A percentile compares a stretch with the other conserved stretches of the same genome.
These are phyloP conservation scores for Zygotorulaspora sp. DNA, from an alignment of 805 yeast species.

Conservation along the genomic window DNA sequence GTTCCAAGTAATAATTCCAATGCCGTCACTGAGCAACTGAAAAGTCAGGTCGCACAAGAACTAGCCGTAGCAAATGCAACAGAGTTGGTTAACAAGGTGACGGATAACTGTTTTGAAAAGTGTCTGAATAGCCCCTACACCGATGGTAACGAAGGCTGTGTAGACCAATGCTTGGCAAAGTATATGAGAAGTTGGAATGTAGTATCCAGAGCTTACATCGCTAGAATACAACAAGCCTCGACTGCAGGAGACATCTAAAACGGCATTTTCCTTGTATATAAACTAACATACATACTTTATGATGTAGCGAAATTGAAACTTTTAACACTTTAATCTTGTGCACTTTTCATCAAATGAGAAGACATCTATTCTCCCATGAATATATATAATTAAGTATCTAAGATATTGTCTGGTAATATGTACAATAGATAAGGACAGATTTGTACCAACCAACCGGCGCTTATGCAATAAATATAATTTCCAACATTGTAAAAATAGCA, in stretches of 20 bases:
- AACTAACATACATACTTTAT: not conserved
- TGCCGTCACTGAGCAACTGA: slow-evolving; percentile 56
- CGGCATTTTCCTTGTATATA: slow-evolving; percentile 10
- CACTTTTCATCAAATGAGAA: too few relatives aligned
- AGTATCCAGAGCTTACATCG: slow-evolving; percentile 69
- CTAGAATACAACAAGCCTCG: slow-evolving; percentile 61
- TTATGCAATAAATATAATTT: slow-evolving; percentile 1
- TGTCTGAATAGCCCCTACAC: slow-evolving; percentile 65
- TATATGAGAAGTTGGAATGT: slow-evolving; percentile 90
- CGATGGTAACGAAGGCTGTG: slow-evolving; percentile 57
- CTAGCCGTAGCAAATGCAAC: slow-evolving; percentile 90
- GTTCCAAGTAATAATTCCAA: slow-evolving; percentile 31
- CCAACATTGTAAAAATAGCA: too few relatives aligned
- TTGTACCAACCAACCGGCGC: not conserved
- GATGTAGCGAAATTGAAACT: not conserved
- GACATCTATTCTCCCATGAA: slow-evolving; percentile 11
- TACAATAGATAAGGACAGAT: not conserved
- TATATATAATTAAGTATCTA: slow-evolving; percentile 10
- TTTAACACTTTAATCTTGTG: too few relatives aligned
- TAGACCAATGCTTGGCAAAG: slow-evolving; percentile 74
- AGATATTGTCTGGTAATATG: not conserved
- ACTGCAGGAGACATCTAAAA: slow-evolving; percentile 31
- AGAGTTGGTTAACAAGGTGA: slow-evolving; percentile 75
- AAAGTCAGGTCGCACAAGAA: slow-evolving; percentile 71
- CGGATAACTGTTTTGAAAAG: slow-evolving; percentile 80